These are phyloP conservation scores for Clohesyomyces aquaticus DNA, from an alignment of 495 filamentous ascomycete genomes.

Conservation along the genomic window DNA sequence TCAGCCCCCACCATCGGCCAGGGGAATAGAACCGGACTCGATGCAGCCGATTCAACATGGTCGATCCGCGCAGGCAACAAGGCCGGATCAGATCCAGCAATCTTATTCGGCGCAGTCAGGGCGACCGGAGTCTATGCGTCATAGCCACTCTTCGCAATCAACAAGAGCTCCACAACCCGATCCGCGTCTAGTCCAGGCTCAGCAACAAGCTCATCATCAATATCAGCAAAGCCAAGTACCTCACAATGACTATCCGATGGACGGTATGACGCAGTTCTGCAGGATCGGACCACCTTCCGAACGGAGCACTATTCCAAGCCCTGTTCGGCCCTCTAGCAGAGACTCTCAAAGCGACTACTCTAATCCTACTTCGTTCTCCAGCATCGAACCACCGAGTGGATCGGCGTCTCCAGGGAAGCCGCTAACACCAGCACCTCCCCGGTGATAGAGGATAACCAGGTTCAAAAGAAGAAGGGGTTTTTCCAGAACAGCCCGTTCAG, in stretches of 20 bases:
- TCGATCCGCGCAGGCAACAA: constrained; percentile 1
- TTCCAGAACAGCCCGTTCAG: constrained; percentile 96
- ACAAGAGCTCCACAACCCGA: constrained; percentile 37
- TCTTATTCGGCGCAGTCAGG: constrained; percentile 2
- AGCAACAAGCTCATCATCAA: constrained; percentile 37
- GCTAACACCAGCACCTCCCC: constrained; percentile 50
- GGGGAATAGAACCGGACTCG: constrained; percentile 1
- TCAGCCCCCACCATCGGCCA: constrained; percentile 1
- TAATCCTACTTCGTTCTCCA: constrained; percentile 88
- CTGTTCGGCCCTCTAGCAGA: constrained; percentile 78
- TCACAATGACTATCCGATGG: constrained; percentile 91
- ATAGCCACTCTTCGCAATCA: constrained; percentile 53
- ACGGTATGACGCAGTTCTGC: constrained; percentile 99
- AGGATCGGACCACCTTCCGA: constrained; percentile 84
- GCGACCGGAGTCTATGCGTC: constrained; percentile 27
- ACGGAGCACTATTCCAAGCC: constrained; percentile 74
- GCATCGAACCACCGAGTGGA: constrained; percentile 60
- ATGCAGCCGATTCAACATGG: constrained; percentile 1
- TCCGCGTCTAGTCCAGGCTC: constrained; percentile 47
- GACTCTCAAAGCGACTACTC: constrained; percentile 92
- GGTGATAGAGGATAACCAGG: constrained; percentile 62
- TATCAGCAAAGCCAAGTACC: constrained; percentile 65
- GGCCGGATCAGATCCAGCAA: neutral
- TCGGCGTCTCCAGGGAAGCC: constrained; percentile 73
- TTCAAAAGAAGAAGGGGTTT: constrained; percentile 87